Conservation (phyloP, 2,329 filamentous ascomycete genomes). For the Cladophialophora yegresii region DNA sequence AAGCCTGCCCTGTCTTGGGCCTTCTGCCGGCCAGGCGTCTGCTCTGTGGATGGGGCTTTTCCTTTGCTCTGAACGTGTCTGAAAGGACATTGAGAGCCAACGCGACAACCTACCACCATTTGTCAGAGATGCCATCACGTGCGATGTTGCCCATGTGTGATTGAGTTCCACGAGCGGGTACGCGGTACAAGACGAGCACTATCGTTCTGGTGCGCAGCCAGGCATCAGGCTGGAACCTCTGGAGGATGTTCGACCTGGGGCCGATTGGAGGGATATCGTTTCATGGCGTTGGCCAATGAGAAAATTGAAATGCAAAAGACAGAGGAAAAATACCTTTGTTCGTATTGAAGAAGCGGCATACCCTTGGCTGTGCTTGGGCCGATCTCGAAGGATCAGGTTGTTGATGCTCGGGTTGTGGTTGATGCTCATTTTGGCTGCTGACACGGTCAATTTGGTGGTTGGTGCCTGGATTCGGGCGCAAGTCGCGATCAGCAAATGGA, state of each 20-base stretch:
- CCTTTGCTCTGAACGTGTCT: slow-evolving; percentile 42
- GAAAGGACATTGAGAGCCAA: slow-evolving; percentile 55
- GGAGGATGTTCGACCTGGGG: slow-evolving; percentile 4
- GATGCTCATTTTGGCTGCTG: slow-evolving; percentile 13
- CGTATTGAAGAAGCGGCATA: slow-evolving; percentile 34
- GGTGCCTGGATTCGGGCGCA: slow-evolving; percentile 19
- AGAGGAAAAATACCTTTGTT: slow-evolving; percentile 26
- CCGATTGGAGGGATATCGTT: slow-evolving; percentile 15
- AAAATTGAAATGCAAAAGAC: slow-evolving; percentile 28
- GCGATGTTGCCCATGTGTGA: slow-evolving; percentile 12
- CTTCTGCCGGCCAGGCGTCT: slow-evolving; percentile 30
- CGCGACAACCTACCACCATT: slow-evolving; percentile 51
- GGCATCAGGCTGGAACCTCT: slow-evolving; percentile 13
- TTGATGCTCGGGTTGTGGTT: slow-evolving; percentile 9
- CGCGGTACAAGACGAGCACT: slow-evolving; percentile 13
- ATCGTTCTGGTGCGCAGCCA: slow-evolving; percentile 1
- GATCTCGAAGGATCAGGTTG: slow-evolving; percentile 10
- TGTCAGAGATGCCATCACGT: slow-evolving; percentile 14
- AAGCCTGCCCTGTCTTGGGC: slow-evolving; percentile 27
- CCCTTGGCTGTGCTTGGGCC: slow-evolving; percentile 21
- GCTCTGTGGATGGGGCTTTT: slow-evolving; percentile 38
- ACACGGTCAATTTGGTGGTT: slow-evolving; percentile 8
- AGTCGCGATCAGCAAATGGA: slow-evolving; percentile 21
- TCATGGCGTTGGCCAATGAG: slow-evolving; percentile 13
- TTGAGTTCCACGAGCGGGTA: background rate